Percentiles rank a stretch among this genome's conserved stretches.
Conservation (phyloP, 225 moss, liverwort and hornwort species). For the Thuidium tamariscinum region DNA sequence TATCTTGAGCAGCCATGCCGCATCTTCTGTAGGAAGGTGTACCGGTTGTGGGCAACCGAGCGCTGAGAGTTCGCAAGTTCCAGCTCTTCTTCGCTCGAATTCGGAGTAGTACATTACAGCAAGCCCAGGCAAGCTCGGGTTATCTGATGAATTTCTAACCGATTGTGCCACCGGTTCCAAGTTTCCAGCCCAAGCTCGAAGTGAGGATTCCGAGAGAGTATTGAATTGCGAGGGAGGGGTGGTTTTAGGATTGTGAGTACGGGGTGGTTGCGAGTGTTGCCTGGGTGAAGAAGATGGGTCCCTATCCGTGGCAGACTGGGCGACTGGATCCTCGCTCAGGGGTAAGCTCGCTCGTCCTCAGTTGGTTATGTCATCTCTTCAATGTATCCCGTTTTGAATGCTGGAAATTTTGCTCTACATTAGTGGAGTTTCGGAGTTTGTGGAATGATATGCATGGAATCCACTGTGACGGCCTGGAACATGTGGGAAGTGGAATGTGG, state of each 20-base stretch:
- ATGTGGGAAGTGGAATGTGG: neutral
- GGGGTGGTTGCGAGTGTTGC: neutral
- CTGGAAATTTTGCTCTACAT: neutral
- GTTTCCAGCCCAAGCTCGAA: neutral
- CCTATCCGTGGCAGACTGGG: neutral
- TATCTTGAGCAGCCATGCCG: neutral
- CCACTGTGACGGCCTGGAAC: too few species aligned
- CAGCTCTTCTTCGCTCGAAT: neutral
- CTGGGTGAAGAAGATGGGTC: neutral
- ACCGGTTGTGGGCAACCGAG: neutral
- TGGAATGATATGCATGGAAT: neutral
- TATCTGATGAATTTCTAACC: neutral
- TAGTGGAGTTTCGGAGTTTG: neutral
- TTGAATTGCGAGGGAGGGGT: neutral
- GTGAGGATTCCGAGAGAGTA: neutral
- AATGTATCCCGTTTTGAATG: neutral
- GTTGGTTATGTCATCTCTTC: neutral
- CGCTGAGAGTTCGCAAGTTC: neutral
- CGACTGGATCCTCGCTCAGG: constrained; percentile 11
- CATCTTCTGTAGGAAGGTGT: neutral
- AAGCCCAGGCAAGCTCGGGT: neutral
- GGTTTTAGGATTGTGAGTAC: neutral
- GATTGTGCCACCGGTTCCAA: neutral
- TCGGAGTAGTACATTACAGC: neutral
- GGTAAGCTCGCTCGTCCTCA: neutral